A percentile compares a stretch with the other conserved stretches of the same genome.
phyloP scores from a whole-genome alignment of 176 grass and related monocot species.

The Miscanthus lutarioriparius region DNA sequence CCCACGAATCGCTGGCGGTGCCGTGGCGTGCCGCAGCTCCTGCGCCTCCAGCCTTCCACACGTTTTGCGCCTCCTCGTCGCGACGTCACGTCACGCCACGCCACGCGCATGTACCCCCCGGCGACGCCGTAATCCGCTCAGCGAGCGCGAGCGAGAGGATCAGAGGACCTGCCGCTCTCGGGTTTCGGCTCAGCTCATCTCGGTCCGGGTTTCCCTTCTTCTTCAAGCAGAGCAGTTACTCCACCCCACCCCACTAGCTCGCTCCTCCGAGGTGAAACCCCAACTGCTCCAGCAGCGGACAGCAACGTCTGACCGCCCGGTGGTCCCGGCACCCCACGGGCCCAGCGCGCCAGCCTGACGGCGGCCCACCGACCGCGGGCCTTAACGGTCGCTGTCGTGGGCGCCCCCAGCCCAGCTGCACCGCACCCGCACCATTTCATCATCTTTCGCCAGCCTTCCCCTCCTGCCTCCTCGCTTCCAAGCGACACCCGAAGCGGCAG shows the following conservation, averaged over 20 bases:
- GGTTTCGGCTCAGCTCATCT: background rate
- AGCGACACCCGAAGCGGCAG: slow-evolving; percentile 25
- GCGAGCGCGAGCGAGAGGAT: background rate
- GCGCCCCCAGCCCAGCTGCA: background rate
- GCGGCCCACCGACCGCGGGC: slow-evolving; percentile 14
- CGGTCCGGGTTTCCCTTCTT: background rate
- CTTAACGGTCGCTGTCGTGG: slow-evolving; percentile 5
- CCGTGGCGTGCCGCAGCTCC: background rate
- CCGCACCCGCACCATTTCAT: slow-evolving; percentile 11
- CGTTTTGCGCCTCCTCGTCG: slow-evolving; percentile 34
- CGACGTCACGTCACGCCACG: background rate
- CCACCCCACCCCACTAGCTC: background rate
- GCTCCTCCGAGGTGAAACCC: background rate
- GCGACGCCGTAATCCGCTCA: background rate
- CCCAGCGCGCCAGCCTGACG: slow-evolving; percentile 31
- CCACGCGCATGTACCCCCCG: background rate
- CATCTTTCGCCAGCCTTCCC: background rate
- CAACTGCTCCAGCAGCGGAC: slow-evolving; percentile 17
- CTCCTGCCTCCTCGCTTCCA: slow-evolving; percentile 45
- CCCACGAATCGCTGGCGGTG: background rate
- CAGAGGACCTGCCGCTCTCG: background rate
- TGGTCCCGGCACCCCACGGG: background rate
- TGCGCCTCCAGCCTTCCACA: background rate
- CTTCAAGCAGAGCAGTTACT: slow-evolving; percentile 28
- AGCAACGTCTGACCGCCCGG: slow-evolving; percentile 46